These are phyloP conservation scores for Podospora conica DNA, from an alignment of 495 filamentous ascomycete genomes.

Conservation along the genomic window DNA sequence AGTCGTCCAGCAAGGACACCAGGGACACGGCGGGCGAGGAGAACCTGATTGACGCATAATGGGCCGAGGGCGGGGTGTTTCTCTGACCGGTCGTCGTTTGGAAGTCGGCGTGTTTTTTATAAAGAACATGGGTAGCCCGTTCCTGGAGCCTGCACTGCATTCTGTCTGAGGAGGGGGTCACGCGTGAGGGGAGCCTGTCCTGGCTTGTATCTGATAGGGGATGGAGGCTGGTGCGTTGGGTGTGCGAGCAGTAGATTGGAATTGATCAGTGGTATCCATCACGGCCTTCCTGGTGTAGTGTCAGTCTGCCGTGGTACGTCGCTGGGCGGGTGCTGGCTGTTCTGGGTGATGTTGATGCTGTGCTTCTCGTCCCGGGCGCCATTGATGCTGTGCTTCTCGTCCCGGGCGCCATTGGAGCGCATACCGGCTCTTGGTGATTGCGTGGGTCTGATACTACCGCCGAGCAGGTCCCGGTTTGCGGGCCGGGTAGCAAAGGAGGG, in stretches of 20 bases:
- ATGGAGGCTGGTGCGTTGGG: slow-evolving; percentile 9
- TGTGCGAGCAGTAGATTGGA: slow-evolving; percentile 21
- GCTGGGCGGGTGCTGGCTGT: background rate
- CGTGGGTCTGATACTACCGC: background rate
- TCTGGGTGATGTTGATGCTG: background rate
- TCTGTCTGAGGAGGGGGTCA: slow-evolving; percentile 10
- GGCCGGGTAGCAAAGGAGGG: background rate
- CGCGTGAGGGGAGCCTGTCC: background rate
- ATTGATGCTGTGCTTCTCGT: background rate
- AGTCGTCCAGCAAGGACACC: slow-evolving; percentile 52
- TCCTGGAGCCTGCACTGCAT: slow-evolving; percentile 11
- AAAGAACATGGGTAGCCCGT: slow-evolving; percentile 4
- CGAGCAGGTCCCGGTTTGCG: background rate
- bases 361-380: background rate
- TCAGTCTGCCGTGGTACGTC: background rate
- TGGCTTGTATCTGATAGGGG: slow-evolving; percentile 17
- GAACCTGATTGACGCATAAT: slow-evolving; percentile 63
- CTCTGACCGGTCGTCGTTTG: background rate
- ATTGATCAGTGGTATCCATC: slow-evolving; percentile 15
- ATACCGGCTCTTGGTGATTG: background rate
- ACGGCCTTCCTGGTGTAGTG: background rate
- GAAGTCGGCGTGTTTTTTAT: slow-evolving; percentile 7
- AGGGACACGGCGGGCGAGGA: slow-evolving; percentile 47
- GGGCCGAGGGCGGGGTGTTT: background rate
- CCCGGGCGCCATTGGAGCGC: background rate